Conservation (phyloP, 148 eudicot genomes). For the Rhododendron ferrugineum region DNA sequence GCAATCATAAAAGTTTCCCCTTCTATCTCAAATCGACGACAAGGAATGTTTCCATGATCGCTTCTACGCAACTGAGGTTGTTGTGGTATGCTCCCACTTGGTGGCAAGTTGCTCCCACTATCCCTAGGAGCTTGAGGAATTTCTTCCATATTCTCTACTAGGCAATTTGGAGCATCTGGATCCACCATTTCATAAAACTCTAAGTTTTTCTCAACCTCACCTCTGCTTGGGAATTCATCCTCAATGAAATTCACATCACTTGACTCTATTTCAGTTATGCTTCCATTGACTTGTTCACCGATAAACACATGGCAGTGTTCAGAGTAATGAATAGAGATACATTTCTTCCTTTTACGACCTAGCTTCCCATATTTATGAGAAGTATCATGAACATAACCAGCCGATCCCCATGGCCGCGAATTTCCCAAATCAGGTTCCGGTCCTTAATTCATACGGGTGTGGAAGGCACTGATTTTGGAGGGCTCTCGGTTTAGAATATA, state of each 20-base stretch:
- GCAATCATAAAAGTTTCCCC: no score
- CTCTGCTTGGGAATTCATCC: background rate
- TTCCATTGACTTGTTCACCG: background rate
- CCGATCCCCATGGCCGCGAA: background rate
- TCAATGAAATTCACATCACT: background rate
- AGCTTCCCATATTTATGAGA: no score
- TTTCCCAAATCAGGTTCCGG: background rate
- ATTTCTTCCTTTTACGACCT: background rate
- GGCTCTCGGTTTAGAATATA: no score
- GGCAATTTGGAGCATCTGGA: no score
- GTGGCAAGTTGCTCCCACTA: no score
- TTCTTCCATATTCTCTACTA: no score
- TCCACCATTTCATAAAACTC: background rate
- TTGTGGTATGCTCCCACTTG: background rate
- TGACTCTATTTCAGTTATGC: slow-evolving; percentile 1
- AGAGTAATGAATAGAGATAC: background rate
- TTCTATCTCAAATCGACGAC: background rate
- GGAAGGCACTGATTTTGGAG: background rate
- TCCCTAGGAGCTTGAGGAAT: no score
- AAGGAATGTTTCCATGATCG: background rate
- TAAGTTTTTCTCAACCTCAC: background rate
- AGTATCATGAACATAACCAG: no score
- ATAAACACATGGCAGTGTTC: slow-evolving; percentile 5
- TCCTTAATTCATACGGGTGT: background rate
- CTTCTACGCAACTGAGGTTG: background rate